Evolutionary conservation across 169 alveolate species (phyloP).

Genomic region (Amoebophrya sp.): DNA sequence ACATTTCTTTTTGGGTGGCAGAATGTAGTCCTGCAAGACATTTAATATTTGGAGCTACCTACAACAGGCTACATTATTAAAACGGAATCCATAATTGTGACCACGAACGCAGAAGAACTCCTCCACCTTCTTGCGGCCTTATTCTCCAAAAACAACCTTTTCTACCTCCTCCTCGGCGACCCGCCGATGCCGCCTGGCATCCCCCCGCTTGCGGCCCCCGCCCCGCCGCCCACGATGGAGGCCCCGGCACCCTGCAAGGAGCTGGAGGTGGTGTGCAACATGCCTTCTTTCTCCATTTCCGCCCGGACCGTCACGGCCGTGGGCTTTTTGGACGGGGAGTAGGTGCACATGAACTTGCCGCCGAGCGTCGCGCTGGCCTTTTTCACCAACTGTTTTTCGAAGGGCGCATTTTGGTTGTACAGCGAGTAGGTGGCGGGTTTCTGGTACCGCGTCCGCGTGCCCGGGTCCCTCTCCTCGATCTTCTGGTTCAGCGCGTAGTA

Average conservation of each 20-base stretch:
- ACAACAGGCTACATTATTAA: no score
- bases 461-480: neutral
- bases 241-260: neutral
- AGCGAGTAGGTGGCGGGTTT: neutral
- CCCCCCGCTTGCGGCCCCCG: no score
- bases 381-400: neutral
- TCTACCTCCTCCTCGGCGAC: no score
- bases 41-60: no score
- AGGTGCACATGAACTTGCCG: constrained; percentile 8
- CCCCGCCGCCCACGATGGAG: neutral
- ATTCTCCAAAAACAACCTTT: no score
- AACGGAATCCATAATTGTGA: no score
- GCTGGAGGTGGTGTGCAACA: neutral
- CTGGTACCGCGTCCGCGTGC: neutral
- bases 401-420: constrained; percentile 2
- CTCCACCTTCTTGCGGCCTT: no score
- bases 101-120: no score
- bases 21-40: no score
- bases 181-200: no score
- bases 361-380: neutral
- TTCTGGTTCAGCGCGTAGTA: neutral
- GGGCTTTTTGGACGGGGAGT: neutral
- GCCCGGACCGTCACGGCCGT: neutral
- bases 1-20: no score
- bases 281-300: neutral